Base-by-base conservation (phyloP, 2,329 filamentous ascomycete species). In the Alternaria conjuncta region DNA sequence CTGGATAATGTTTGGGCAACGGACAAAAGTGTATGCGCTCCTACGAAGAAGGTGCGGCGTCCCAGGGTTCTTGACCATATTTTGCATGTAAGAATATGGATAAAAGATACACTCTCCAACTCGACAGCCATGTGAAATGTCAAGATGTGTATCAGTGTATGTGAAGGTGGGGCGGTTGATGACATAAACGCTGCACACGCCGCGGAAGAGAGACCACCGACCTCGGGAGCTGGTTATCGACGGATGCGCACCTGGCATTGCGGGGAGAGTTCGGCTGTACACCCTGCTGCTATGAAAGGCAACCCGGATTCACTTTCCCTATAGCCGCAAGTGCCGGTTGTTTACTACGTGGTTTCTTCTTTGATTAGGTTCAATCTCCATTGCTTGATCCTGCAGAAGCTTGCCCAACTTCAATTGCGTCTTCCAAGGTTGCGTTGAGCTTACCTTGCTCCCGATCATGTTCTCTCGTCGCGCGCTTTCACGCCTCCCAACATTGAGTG, bases 381-480 rank as follows among this genome's bases (percentile, higher is more conserved):
- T 55, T 15, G 2, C 18, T 25, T 43, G 20, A 49, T 43, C 57
- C 11, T 41, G 15, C 43, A 41, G 26, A 43, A 20, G 30, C 23
- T n/a, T 45, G 51, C 26, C 53, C 47, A 7, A 23, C 20, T 44
- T 28, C 36, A 64, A 53, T 30, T 53, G 20, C 18, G 21, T 43
- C 44, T 28, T 41, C 36, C 15, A 18, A 41, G n/a, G 36, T 41
- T 63, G 49, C 55, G 25, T 61, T 67, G 49, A 60, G 54, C 43
- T 57, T 28, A 23, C 10, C n/a, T 32, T 44, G 47, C 30, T 54
- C 55, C 61, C 61, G 5, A 67, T 65, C 47, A 84, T 84, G 82
- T 82, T 83, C 43, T 78, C 82, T 64, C 81, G 83, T 67, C 81
- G 82, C 75, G 79, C 80, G 59, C 70, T 84, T 59, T 79, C 79